Percentiles rank a stretch among this genome's conserved stretches.
phyloP scores from a whole-genome alignment of 805 yeast species.

The Cyberlindnera mississippiensis region DNA sequence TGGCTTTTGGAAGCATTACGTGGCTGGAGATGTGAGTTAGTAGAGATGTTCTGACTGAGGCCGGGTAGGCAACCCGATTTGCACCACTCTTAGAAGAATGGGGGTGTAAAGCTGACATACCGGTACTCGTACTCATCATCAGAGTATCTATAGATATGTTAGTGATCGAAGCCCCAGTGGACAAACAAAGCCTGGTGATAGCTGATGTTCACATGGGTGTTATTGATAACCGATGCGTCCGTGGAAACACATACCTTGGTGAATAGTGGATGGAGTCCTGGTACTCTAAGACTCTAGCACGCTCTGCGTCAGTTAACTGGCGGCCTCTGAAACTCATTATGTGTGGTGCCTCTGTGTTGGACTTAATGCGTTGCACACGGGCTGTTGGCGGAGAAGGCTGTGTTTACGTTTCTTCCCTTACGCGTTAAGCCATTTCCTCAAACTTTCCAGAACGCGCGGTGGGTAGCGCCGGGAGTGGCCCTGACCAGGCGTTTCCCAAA shows the following conservation, averaged over 20 bases:
- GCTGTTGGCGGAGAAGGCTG: too few species aligned
- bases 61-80: too few species aligned
- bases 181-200: too few species aligned
- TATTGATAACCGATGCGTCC: too few species aligned
- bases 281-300: conserved; percentile 83
- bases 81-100: too few species aligned
- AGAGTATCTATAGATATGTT: conserved; percentile 51
- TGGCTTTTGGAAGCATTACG: conserved; percentile 93
- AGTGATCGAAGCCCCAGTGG: conserved; percentile 4
- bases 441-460: background rate
- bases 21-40: conserved; percentile 45
- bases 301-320: conserved; percentile 74
- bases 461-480: too few species aligned
- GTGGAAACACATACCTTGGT: conserved; percentile 44
- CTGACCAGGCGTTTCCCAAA: too few species aligned
- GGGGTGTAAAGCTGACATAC: conserved; percentile 28
- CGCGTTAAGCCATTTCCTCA: background rate
- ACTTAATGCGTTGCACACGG: background rate
- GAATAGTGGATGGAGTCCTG: conserved; percentile 94
- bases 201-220: too few species aligned
- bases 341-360: background rate
- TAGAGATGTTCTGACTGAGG: conserved; percentile 1
- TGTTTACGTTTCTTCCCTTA: background rate
- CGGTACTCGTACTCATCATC: conserved; percentile 89
- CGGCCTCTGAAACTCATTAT: conserved; percentile 49